These are phyloP conservation scores for Penicillium nordicum DNA, from an alignment of 2,329 filamentous ascomycete species.

Conservation along the genomic window DNA sequence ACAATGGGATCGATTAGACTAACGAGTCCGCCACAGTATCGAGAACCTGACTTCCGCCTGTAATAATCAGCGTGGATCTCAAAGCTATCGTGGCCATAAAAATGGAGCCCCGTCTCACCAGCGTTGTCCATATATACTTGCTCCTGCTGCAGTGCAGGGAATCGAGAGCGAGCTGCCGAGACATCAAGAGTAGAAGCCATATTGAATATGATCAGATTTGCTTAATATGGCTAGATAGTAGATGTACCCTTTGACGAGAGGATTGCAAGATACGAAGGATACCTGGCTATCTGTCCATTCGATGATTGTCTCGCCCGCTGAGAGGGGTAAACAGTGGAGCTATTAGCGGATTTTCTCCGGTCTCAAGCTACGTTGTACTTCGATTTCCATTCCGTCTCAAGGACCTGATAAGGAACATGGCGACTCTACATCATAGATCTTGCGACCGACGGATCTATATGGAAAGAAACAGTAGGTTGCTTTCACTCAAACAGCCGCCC, in stretches of 20 bases:
- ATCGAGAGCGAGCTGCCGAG: conserved; percentile 54
- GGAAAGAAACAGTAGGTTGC: not conserved
- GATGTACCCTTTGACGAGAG: not conserved
- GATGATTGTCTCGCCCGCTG: not conserved
- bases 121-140: conserved; percentile 75
- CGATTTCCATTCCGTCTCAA: not conserved
- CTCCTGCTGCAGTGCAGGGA: conserved; percentile 64
- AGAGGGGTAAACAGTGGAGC: conserved; percentile 16
- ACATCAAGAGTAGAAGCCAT: conserved; percentile 51
- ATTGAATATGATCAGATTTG: conserved; percentile 10
- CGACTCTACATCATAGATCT: not conserved
- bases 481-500: not conserved
- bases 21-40: conserved; percentile 65
- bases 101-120: conserved; percentile 11
- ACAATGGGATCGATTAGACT: conserved; percentile 23
- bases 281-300: not conserved
- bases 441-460: not conserved
- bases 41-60: conserved; percentile 67
- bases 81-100: not conserved
- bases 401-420: too few relatives aligned
- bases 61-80: not conserved
- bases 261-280: not conserved
- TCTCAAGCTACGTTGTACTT: conserved; percentile 35
- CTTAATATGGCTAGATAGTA: not conserved
- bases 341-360: conserved; percentile 12